These are phyloP conservation scores for Rhodotorula sp. DNA, from an alignment of 1,284 basidiomycete genomes.

Conservation along the genomic window DNA sequence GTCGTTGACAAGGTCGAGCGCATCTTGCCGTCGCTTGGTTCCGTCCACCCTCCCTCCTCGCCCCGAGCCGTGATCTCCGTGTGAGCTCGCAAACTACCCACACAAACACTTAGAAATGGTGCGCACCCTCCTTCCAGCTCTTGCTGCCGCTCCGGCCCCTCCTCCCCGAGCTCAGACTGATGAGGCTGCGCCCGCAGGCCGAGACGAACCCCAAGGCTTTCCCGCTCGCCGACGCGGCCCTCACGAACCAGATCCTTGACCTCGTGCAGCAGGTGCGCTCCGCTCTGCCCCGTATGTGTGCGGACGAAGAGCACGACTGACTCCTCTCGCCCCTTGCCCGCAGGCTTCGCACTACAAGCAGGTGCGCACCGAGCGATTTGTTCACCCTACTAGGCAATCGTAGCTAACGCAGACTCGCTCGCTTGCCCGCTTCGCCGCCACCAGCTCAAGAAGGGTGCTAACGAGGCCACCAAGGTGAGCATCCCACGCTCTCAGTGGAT, in stretches of 20 bases:
- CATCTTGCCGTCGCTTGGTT: neutral
- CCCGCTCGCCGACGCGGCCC: slow-evolving; percentile 81
- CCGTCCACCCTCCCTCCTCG: neutral
- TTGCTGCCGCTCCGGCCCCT: neutral
- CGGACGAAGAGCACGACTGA: neutral
- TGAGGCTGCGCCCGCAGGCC: neutral
- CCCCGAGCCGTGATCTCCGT: slow-evolving; percentile 39
- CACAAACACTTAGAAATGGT: slow-evolving; percentile 13
- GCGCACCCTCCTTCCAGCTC: neutral
- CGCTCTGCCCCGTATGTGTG: neutral
- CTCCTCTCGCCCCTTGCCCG: neutral
- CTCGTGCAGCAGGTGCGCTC: slow-evolving; percentile 41
- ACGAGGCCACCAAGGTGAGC: slow-evolving; percentile 70
- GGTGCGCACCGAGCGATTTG: slow-evolving; percentile 5
- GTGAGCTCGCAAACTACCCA: slow-evolving; percentile 33
- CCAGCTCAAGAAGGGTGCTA: slow-evolving; percentile 97
- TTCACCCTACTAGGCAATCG: too few relatives aligned
- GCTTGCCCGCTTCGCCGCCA: slow-evolving; percentile 55
- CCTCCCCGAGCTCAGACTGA: slow-evolving; percentile 2
- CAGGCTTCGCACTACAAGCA: slow-evolving; percentile 42
- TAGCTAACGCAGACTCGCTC: neutral
- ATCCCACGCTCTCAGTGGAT: neutral
- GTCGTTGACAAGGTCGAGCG: neutral
- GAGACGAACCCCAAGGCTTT: slow-evolving; percentile 74
- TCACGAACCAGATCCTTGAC: slow-evolving; percentile 86